A percentile compares a stretch with the other conserved stretches of the same genome.
Conservation (phyloP, 179 eudicot species). For the Silene noctiflora region DNA sequence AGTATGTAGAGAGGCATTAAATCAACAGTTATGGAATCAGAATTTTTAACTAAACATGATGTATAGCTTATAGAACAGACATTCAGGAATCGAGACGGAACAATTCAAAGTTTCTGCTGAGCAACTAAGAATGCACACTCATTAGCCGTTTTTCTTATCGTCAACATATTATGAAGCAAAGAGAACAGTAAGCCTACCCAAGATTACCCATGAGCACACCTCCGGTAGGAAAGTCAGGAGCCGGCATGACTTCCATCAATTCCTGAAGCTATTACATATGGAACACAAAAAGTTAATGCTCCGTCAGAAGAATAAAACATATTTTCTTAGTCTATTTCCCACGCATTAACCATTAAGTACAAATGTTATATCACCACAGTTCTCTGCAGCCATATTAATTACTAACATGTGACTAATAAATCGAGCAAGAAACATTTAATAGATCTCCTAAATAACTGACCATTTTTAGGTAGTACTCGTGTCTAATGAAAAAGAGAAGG, state of each 20-base stretch:
- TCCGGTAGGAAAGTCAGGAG: constrained; percentile 98
- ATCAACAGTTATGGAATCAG: background rate
- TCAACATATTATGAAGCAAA: constrained; percentile 2
- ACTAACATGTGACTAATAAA: background rate
- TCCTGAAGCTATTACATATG: constrained; percentile 65
- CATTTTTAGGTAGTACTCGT: background rate
- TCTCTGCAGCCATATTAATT: background rate
- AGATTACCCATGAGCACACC: constrained; percentile 88
- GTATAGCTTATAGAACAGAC: background rate
- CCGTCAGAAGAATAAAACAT: background rate
- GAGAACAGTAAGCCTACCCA: constrained; percentile 49
- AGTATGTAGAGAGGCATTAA: background rate
- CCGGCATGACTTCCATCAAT: constrained; percentile 96
- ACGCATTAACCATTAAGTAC: background rate
- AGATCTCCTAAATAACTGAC: background rate
- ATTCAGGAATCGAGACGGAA: background rate
- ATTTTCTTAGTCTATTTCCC: background rate
- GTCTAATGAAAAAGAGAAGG: background rate
- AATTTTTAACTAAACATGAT: background rate
- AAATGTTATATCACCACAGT: background rate
- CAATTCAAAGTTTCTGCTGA: background rate
- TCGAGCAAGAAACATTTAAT: background rate
- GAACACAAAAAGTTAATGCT: background rate
- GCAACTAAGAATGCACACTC: constrained; percentile 2
- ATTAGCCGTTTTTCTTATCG: background rate